Base-by-base conservation (phyloP, 2,329 filamentous ascomycete species). In the Cadophora malorum region DNA sequence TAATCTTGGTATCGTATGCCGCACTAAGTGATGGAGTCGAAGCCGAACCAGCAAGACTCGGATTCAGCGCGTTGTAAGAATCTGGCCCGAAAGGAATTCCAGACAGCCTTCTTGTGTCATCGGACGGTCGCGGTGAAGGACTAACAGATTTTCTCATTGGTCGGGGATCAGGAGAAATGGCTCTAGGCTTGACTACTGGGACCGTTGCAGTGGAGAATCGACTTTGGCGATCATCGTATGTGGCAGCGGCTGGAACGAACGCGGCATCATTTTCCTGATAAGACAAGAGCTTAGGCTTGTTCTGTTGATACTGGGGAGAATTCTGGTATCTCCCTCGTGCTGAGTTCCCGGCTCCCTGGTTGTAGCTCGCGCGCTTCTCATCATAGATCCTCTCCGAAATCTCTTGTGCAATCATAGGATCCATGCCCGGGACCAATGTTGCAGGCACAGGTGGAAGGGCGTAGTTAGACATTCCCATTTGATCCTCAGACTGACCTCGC, bases 111-210 rank as follows among this genome's bases (percentile, higher is more conserved):
- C 86, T 83, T 58, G 81, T 78, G 25, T 79, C 78, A n/a, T 72
- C 83, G 64, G 80, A 78, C 47, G 77, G 82, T 25, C 77, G 85
- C 70, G 91, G 91, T 1, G 86, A 86, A 2, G 91, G 90, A 73
- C 91, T 93, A 38, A 94, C 86, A 0, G 91, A 93, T 78, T 94
- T 94, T 63, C 91, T 87, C 68, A 81, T 84, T 69, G 89, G 88
- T 33, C 69, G 70, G 35, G 72, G 68, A 64, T 77, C 72, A 23
- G 73, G 72, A 25, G 76, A 77, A 12, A 75, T 66, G 38, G 67
- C 72, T 65, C 75, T 68, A 23, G 72, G 70, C n/a, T 74, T 76
- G 6, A 72, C 68, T 21, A 71, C 47, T 10, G 71, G 84, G 77
- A 74, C 79, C 9, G 66, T 70, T 12, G 71, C 71, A 47, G 70